Evolutionary conservation across 768 basidiomycete species (phyloP).

Genomic region (Phylloporus rhodoxanthus): DNA sequence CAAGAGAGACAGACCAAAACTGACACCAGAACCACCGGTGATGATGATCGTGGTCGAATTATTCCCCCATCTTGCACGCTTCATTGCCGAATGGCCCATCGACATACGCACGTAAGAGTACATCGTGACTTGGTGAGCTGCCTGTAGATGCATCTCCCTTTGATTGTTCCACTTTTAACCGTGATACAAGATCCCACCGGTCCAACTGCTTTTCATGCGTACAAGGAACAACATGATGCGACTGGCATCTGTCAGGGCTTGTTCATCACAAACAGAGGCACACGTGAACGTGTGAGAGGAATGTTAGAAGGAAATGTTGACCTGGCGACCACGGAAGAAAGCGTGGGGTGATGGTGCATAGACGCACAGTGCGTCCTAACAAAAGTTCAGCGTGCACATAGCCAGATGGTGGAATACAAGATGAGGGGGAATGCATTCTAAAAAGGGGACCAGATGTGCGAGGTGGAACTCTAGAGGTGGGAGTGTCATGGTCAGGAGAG

Average conservation of each 20-base stretch:
- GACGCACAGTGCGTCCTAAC: conserved; percentile 62
- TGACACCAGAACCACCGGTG: conserved; percentile 71
- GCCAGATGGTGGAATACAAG: conserved; percentile 54
- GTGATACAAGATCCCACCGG: conserved; percentile 53
- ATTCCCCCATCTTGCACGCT: conserved; percentile 51
- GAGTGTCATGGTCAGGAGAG: not conserved
- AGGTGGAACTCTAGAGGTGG: not conserved
- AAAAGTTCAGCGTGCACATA: conserved; percentile 65
- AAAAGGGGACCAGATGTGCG: conserved; percentile 1
- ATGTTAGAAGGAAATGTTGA: conserved; percentile 72
- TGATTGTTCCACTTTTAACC: conserved; percentile 32
- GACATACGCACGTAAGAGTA: conserved; percentile 51
- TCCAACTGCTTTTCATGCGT: conserved; percentile 67
- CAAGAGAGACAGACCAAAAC: conserved; percentile 61
- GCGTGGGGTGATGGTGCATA: conserved; percentile 55
- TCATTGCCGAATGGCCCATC: conserved; percentile 69
- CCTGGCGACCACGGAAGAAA: conserved; percentile 66
- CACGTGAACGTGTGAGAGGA: conserved; percentile 77
- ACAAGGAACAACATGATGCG: conserved; percentile 60
- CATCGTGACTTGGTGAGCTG: conserved; percentile 37
- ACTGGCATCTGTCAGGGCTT: conserved; percentile 40
- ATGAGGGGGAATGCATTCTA: not conserved
- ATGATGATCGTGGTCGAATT: conserved; percentile 59
- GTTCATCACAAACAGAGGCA: conserved; percentile 51
- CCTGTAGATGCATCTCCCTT: conserved; percentile 19